Evolutionary conservation across 2,329 filamentous ascomycete species (phyloP).

Genomic region (Raffaelea ambrosiae): DNA sequence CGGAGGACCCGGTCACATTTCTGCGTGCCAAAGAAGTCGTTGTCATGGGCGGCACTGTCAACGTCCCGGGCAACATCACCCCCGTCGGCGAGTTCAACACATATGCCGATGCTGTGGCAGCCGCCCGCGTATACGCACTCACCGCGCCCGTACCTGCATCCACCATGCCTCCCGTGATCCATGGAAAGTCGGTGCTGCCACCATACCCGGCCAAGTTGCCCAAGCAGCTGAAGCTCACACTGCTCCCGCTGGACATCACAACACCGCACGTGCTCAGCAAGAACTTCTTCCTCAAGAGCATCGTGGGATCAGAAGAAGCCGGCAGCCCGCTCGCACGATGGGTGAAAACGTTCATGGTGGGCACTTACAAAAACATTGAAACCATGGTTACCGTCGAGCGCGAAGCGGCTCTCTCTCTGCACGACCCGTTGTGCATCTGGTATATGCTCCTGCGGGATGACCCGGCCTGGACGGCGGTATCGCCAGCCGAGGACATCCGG

Average conservation of each 20-base stretch:
- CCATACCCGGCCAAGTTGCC: conserved; percentile 58
- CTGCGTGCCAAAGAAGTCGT: conserved; percentile 82
- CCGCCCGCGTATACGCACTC: conserved; percentile 68
- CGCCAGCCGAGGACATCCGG: conserved; percentile 68
- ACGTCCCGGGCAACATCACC: conserved; percentile 71
- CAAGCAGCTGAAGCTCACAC: conserved; percentile 54
- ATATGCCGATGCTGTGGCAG: conserved; percentile 75
- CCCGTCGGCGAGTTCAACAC: conserved; percentile 93
- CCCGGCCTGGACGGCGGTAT: conserved; percentile 47
- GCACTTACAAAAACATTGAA: conserved; percentile 61
- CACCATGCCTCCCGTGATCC: conserved; percentile 67
- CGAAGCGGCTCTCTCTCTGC: conserved; percentile 56
- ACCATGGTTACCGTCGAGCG: conserved; percentile 48
- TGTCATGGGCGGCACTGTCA: conserved; percentile 87
- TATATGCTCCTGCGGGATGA: conserved; percentile 59
- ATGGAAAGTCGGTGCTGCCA: conserved; percentile 40
- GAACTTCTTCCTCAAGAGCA: conserved; percentile 47
- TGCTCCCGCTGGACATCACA: conserved; percentile 74
- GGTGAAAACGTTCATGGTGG: conserved; percentile 63
- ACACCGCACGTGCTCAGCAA: conserved; percentile 58
- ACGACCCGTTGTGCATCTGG: conserved; percentile 74
- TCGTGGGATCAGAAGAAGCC: conserved; percentile 45
- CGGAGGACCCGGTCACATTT: conserved; percentile 83
- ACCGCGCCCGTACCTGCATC: conserved; percentile 65
- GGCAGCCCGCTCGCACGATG: conserved; percentile 68